Evolutionary conservation across 2,329 filamentous ascomycete species (phyloP).

Genomic region (Aureobasidium sp.): DNA sequence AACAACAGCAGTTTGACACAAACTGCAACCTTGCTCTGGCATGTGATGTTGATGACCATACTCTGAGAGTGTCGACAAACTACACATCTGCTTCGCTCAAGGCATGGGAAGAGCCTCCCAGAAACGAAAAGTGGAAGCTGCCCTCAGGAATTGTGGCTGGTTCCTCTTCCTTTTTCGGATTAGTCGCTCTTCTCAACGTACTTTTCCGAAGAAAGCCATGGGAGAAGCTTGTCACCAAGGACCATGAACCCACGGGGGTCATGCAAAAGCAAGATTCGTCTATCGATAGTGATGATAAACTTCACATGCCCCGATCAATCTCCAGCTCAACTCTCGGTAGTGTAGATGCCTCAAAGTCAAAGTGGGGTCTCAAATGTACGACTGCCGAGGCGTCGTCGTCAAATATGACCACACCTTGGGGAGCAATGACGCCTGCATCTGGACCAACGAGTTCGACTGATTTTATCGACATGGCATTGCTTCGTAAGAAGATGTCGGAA

Average conservation of each 20-base stretch:
- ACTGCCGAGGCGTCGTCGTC: background rate
- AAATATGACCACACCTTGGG: constrained; percentile 2
- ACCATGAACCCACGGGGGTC: background rate
- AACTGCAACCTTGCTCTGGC: background rate
- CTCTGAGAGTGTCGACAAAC: background rate
- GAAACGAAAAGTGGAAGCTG: background rate
- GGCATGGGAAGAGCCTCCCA: background rate
- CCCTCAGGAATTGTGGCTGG: background rate
- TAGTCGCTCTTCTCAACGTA: constrained; percentile 1
- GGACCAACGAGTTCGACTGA: background rate
- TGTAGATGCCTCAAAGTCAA: background rate
- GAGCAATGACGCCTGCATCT: background rate
- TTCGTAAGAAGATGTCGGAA: background rate
- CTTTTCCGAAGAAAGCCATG: constrained; percentile 4
- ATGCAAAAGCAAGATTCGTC: background rate
- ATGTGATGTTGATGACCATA: constrained; percentile 6
- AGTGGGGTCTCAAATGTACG: background rate
- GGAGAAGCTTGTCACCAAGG: background rate
- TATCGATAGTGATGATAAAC: background rate
- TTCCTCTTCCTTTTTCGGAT: background rate
- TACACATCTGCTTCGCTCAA: background rate
- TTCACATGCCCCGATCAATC: background rate
- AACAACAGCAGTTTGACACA: background rate
- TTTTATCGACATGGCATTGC: background rate
- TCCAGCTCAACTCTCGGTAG: constrained; percentile 1